Evolutionary conservation across 192 early-diverging fungal species (phyloP).

Genomic region (Phycomyces blakesleeanus): DNA sequence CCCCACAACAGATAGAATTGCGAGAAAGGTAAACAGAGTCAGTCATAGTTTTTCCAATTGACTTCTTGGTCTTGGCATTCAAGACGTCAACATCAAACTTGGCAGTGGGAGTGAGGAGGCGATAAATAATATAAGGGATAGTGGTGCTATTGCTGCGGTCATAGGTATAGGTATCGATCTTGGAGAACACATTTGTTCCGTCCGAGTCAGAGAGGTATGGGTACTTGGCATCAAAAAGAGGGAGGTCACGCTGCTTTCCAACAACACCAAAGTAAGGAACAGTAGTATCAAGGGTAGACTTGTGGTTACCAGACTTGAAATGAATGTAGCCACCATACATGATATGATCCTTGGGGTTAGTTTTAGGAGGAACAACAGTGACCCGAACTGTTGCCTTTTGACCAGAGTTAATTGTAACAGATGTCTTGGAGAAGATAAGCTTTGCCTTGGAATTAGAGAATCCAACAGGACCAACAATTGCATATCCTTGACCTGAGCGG

Average conservation of each 20-base stretch:
- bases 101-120: conserved; percentile 24
- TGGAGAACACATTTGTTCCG: not conserved
- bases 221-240: conserved; percentile 35
- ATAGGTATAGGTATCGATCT: conserved; percentile 9
- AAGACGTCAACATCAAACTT: conserved; percentile 23
- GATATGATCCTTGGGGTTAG: conserved; percentile 31
- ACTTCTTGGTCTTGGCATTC: conserved; percentile 20
- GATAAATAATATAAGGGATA: conserved; percentile 9
- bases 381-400: conserved; percentile 17
- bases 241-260: conserved; percentile 39
- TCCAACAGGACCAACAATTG: conserved; percentile 10
- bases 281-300: conserved; percentile 17
- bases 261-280: conserved; percentile 51
- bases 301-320: conserved; percentile 22
- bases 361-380: conserved; percentile 30
- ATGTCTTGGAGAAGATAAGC: conserved; percentile 15
- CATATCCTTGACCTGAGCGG: conserved; percentile 9
- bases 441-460: conserved; percentile 15
- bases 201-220: conserved; percentile 10
- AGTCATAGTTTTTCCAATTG: conserved; percentile 13
- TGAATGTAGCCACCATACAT: conserved; percentile 48
- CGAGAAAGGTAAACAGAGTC: conserved; percentile 18
- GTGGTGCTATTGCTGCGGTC: conserved; percentile 10
- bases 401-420: conserved; percentile 21
- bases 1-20: conserved; percentile 8